Conservation (phyloP, 2,329 filamentous ascomycete genomes). For the Fusarium acutatum region DNA sequence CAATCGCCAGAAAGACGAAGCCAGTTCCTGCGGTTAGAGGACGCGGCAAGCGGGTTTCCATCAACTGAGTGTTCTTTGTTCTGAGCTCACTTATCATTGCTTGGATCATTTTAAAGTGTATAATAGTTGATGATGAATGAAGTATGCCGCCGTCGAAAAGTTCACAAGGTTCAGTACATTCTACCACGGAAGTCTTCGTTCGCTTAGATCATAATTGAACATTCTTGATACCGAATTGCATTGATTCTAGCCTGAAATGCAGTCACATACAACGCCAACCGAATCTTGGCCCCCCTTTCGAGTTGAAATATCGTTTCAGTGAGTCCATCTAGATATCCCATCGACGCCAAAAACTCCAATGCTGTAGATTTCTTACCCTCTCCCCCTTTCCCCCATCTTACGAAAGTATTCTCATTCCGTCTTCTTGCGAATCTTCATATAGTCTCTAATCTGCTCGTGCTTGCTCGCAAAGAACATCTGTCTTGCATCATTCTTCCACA, state of each 20-base stretch:
- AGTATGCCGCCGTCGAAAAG: background rate
- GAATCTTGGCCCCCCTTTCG: background rate
- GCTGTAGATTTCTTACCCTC: background rate
- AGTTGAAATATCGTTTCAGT: background rate
- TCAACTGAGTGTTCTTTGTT: constrained; percentile 19
- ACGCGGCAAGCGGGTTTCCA: constrained; percentile 26
- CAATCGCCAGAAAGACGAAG: constrained; percentile 13
- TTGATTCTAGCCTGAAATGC: background rate
- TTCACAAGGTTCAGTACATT: background rate
- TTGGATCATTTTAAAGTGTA: background rate
- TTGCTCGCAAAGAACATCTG: constrained; percentile 92
- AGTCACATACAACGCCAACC: background rate
- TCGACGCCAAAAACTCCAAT: constrained; percentile 35
- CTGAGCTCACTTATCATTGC: background rate
- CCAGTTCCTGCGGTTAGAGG: background rate
- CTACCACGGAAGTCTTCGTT: background rate
- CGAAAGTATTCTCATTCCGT: constrained; percentile 45
- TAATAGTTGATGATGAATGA: background rate
- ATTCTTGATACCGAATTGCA: background rate
- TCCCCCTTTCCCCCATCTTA: background rate
- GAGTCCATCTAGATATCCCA: constrained; percentile 1
- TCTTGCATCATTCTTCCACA: constrained; percentile 83
- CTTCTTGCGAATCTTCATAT: constrained; percentile 73
- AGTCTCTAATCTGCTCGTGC: constrained; percentile 87
- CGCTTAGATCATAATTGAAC: background rate